Base-by-base conservation (phyloP, 2,329 filamentous ascomycete genomes). In the Pseudogymnoascus sp. region DNA sequence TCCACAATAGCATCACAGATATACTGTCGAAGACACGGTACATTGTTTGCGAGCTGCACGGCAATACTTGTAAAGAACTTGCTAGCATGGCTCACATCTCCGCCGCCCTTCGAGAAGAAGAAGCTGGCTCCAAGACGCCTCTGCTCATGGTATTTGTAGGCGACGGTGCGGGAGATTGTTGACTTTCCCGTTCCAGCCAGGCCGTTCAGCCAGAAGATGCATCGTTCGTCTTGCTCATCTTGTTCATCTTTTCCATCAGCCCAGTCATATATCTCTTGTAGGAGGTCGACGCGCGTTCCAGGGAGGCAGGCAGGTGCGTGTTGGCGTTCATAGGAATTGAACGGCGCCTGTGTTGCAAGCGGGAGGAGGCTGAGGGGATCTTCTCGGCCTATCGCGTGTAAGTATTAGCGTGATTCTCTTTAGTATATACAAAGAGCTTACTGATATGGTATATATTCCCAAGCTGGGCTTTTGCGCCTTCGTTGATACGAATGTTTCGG, bases 131-230 rank as follows among this genome's bases (percentile, higher is more conserved):
- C 4, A 25, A 41, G 37, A 19, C 37, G 37, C 37, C 10, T 41
- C 37, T 41, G 37, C 6, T 16, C 6, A 41, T 41, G 16, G 7
- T 70, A 65, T 10, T 10, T 66, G 8, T 62, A 66, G 23, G 75
- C 72, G 14, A 77, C 63, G 2, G 74, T 77, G 11, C 72, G 72
- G 21, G 75, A 69, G 61, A 77, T 73, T 1, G 73, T 77, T 1
- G 73, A 75, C 62, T 75, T 75, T 36, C 73, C 73, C 6, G 71
- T 74, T n/a, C 76, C 75, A 3, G 75, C 75, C 69, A 75, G 71
- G 8, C 76, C 75, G n/a, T 71, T 71, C 6, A 79, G 69, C 76
- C 73, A 79, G 62, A 70, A 72, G 31, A 73, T 71, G 25, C 65
- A 64, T 14, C 60, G 62, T n/a, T n/a, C n/a, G n/a, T n/a, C n/a